These are phyloP conservation scores for Heracleum sosnowskyi DNA, from an alignment of 129 eudicot species.

Conservation along the genomic window DNA sequence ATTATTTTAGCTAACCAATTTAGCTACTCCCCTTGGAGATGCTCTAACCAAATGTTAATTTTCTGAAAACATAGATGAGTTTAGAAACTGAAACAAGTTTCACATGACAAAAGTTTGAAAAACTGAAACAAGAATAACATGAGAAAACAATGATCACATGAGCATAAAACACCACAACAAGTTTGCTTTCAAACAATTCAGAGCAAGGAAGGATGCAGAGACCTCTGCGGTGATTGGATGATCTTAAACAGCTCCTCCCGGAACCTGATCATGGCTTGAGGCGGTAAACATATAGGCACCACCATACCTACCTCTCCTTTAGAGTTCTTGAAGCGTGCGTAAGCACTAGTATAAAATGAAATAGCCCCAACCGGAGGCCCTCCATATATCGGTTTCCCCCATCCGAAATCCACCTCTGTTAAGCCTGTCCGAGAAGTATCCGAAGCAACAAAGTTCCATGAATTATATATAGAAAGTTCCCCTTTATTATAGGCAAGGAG, in stretches of 20 bases:
- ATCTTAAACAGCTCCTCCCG: slow-evolving; percentile 7
- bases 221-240: neutral
- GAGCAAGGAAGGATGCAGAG: neutral
- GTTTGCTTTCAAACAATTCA: neutral
- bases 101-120: neutral
- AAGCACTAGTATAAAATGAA: neutral
- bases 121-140: too few relatives aligned
- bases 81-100: neutral
- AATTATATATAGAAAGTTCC: neutral
- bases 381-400: slow-evolving; percentile 31
- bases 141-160: neutral
- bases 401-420: slow-evolving; percentile 22
- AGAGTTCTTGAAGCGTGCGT: neutral
- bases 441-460: slow-evolving; percentile 10
- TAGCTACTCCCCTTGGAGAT: too few relatives aligned
- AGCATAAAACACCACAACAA: neutral
- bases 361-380: slow-evolving; percentile 6
- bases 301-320: slow-evolving; percentile 19
- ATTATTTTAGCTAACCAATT: too few relatives aligned
- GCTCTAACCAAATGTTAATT: neutral
- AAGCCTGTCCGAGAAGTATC: neutral
- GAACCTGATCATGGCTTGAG: slow-evolving; percentile 16
- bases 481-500: slow-evolving; percentile 26
- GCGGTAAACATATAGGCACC: slow-evolving; percentile 19
- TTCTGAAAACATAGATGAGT: neutral